phyloP scores from a whole-genome alignment of 2,329 filamentous ascomycete genomes.

The Pseudocercospora vitis region DNA sequence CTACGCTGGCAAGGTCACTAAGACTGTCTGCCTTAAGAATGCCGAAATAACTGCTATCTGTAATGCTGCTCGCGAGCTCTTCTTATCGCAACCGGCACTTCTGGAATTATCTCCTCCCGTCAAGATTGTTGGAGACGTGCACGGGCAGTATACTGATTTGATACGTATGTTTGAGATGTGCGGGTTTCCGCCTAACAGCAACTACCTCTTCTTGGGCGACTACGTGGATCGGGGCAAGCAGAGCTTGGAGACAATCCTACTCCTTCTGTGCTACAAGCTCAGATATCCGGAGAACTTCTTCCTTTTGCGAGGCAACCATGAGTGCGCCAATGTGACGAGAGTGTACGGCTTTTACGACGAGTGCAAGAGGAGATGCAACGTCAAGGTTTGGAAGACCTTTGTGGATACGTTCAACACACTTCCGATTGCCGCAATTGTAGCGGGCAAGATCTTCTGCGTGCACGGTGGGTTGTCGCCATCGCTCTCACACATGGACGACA shows the following conservation, averaged over 20 bases:
- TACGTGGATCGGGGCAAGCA: conserved; percentile 97
- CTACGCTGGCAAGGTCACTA: conserved; percentile 95
- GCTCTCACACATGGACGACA: conserved; percentile 96
- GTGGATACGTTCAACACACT: conserved; percentile 95
- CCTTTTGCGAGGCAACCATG: conserved; percentile 88
- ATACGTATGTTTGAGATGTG: conserved; percentile 99
- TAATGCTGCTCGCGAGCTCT: conserved; percentile 80
- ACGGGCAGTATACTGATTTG: conserved; percentile 93
- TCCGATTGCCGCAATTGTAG: conserved; percentile 93
- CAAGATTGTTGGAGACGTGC: conserved; percentile 96
- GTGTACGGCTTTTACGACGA: conserved; percentile 99
- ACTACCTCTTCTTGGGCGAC: conserved; percentile 92
- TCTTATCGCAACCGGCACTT: conserved; percentile 87
- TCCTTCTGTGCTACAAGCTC: conserved; percentile 93
- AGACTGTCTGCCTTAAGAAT: conserved; percentile 95
- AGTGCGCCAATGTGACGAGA: conserved; percentile 92
- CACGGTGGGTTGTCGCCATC: conserved; percentile 92
- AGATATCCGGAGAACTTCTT: conserved; percentile 99
- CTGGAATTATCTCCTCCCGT: conserved; percentile 91
- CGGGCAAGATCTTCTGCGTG: conserved; percentile 96
- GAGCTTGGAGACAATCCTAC: conserved; percentile 87
- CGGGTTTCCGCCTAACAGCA: conserved; percentile 86
- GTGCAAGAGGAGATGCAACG: conserved; percentile 92
- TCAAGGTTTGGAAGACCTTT: conserved; percentile 98
- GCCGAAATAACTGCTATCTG: conserved; percentile 96